Conservation (phyloP, 2,329 filamentous ascomycete species). For the Colletotrichum karsti region DNA sequence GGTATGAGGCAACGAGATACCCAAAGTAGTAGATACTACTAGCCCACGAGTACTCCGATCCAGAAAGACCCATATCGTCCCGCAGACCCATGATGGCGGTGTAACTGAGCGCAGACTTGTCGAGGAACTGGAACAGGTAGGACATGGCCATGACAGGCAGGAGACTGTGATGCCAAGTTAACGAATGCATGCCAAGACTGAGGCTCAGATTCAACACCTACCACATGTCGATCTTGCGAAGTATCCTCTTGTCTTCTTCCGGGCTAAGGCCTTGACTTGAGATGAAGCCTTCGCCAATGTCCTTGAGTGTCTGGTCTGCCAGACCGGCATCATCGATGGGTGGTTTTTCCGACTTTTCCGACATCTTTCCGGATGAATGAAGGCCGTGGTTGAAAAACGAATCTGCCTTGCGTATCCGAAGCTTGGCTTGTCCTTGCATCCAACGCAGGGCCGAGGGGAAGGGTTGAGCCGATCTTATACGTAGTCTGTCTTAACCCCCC, state of each 20-base stretch:
- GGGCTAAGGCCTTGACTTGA: slow-evolving; percentile 4
- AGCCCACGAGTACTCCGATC: slow-evolving; percentile 61
- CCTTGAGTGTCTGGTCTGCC: neutral
- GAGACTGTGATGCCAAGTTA: slow-evolving; percentile 50
- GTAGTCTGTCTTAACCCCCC: neutral
- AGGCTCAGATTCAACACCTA: slow-evolving; percentile 53
- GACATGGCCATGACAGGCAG: slow-evolving; percentile 56
- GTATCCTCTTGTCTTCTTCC: slow-evolving; percentile 3
- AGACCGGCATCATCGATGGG: neutral
- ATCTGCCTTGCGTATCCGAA: no score
- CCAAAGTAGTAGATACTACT: slow-evolving; percentile 61
- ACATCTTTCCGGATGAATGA: neutral
- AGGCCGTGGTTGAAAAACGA: no score
- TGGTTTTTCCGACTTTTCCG: neutral
- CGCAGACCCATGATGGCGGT: slow-evolving; percentile 52
- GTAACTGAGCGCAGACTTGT: slow-evolving; percentile 44
- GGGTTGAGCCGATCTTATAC: neutral
- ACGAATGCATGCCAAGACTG: slow-evolving; percentile 25
- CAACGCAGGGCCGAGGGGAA: neutral
- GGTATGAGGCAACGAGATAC: slow-evolving; percentile 47
- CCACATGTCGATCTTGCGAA: slow-evolving; percentile 36
- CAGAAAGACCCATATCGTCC: slow-evolving; percentile 52
- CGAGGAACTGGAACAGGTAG: slow-evolving; percentile 19
- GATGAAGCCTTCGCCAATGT: neutral
- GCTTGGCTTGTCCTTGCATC: neutral